phyloP scores from a whole-genome alignment of 495 filamentous ascomycete genomes.

The Penicillium crystallinum region DNA sequence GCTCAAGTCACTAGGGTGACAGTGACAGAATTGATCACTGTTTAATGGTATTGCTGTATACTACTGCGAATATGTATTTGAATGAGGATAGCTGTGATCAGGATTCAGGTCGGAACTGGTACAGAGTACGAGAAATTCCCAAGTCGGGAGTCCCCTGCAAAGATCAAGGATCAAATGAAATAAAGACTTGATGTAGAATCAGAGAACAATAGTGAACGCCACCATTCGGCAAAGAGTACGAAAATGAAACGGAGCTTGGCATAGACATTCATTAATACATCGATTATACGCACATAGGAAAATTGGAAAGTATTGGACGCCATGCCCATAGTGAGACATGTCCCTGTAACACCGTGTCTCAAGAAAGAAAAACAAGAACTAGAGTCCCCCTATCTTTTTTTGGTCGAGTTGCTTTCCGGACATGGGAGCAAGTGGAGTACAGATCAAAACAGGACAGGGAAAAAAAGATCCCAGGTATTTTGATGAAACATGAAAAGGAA shows the following conservation, averaged over 20 bases:
- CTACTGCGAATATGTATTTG: no score
- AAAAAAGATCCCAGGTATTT: not conserved
- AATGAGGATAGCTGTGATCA: no score
- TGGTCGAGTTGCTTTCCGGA: not conserved
- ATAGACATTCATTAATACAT: not conserved
- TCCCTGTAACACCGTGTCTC: conserved; percentile 8
- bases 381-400: not conserved
- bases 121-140: no score
- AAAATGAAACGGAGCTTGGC: not conserved
- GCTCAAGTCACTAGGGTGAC: no score
- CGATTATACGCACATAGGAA: not conserved
- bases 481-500: not conserved
- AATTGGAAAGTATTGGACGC: not conserved
- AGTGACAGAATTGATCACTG: no score
- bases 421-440: not conserved
- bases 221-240: not conserved
- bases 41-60: no score
- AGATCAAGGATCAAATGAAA: not conserved
- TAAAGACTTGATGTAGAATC: not conserved
- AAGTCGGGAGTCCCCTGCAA: not conserved
- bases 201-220: not conserved
- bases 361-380: not conserved
- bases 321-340: not conserved
- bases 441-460: not conserved
- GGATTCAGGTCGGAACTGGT: no score